These are phyloP conservation scores for Cercospora canescens DNA, from an alignment of 2,329 filamentous ascomycete species.

Conservation along the genomic window DNA sequence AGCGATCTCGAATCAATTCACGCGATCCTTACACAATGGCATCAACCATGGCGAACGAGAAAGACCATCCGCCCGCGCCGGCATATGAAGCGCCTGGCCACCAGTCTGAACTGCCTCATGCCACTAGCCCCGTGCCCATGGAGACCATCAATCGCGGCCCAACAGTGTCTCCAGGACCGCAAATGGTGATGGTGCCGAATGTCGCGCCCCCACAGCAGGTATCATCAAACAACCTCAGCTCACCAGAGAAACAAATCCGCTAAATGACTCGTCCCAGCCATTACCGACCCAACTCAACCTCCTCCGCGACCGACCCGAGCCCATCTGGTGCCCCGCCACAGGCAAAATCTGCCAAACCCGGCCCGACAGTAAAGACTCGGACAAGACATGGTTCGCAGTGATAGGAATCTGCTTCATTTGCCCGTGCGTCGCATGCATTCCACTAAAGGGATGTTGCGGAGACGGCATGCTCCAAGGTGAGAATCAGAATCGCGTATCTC, in stretches of 20 bases:
- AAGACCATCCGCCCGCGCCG: neutral
- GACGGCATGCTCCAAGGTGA: conserved; percentile 15
- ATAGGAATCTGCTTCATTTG: conserved; percentile 11
- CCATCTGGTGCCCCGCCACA: conserved; percentile 10
- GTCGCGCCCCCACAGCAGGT: conserved; percentile 10
- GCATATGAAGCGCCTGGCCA: neutral
- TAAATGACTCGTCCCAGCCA: neutral
- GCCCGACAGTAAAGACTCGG: conserved; percentile 16
- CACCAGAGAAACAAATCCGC: no score
- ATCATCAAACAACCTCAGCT: no score
- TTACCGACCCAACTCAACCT: conserved; percentile 2
- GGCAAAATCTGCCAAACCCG: conserved; percentile 5
- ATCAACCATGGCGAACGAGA: neutral
- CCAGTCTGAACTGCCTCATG: neutral
- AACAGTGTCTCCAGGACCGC: neutral
- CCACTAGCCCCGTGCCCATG: neutral
- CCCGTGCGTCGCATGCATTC: conserved; percentile 12
- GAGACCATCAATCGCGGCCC: conserved; percentile 6
- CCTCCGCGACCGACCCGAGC: conserved; percentile 9
- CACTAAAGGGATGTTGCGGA: conserved; percentile 16
- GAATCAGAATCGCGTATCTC: neutral
- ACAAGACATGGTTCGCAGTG: conserved; percentile 15
- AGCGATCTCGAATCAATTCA: neutral
- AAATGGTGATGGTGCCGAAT: conserved; percentile 13
- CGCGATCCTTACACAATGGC: neutral